phyloP scores from a whole-genome alignment of 495 filamentous ascomycete genomes.

The Gamarada debralockiae region DNA sequence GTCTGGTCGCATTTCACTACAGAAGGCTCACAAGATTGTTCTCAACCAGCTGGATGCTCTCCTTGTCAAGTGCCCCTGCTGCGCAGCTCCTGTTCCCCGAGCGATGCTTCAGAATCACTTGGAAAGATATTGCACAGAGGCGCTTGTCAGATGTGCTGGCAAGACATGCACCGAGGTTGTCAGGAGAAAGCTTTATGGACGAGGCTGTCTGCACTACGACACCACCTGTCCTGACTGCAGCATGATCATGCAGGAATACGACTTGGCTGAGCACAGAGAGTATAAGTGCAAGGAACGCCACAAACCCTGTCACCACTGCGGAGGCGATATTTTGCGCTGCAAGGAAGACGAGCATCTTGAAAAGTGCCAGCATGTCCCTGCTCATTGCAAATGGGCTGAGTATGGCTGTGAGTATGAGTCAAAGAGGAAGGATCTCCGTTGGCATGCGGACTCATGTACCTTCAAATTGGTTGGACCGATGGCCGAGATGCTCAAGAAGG shows the following conservation, averaged over 20 bases:
- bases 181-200: constrained; percentile 30
- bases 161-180: constrained; percentile 35
- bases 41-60: constrained; percentile 71
- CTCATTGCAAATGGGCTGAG: constrained; percentile 36
- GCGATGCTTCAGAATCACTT: constrained; percentile 71
- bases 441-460: constrained; percentile 27
- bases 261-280: constrained; percentile 39
- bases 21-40: constrained; percentile 36
- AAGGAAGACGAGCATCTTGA: constrained; percentile 35
- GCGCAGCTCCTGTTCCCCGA: constrained; percentile 56
- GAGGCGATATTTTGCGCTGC: constrained; percentile 32
- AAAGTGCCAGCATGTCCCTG: constrained; percentile 35
- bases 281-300: constrained; percentile 31
- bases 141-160: constrained; percentile 57
- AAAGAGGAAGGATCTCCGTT: constrained; percentile 29
- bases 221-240: constrained; percentile 43
- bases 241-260: constrained; percentile 29
- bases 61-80: constrained; percentile 73
- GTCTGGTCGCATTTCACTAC: constrained; percentile 3
- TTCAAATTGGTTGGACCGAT: constrained; percentile 34
- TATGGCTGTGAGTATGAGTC: constrained; percentile 36
- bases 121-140: constrained; percentile 68
- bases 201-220: constrained; percentile 46
- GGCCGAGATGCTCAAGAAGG: constrained; percentile 25
- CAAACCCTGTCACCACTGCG: constrained; percentile 35